Evolutionary conservation across 805 yeast genomes (phyloP).

Genomic region (Grigorovia humatica): DNA sequence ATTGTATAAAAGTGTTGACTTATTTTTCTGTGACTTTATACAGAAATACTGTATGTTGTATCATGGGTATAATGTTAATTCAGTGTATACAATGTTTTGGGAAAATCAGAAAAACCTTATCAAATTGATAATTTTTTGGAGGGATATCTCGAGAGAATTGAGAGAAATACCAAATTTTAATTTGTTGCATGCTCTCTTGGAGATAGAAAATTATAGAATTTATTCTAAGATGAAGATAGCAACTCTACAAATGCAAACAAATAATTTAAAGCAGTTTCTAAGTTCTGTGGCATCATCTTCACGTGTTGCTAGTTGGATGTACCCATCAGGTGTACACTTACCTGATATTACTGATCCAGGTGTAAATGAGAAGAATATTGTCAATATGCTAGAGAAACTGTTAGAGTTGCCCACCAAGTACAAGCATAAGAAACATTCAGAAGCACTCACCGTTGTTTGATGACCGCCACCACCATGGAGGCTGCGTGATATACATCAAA

Average conservation of each 20-base stretch:
- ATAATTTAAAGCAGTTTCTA: conserved; percentile 1
- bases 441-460: neutral
- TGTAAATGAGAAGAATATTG: conserved; percentile 14
- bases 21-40: conserved; percentile 22
- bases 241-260: conserved; percentile 16
- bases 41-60: conserved; percentile 21
- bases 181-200: conserved; percentile 23
- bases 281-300: conserved; percentile 1
- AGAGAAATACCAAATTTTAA: conserved; percentile 19
- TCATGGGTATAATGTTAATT: conserved; percentile 14
- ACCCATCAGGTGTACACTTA: conserved; percentile 11
- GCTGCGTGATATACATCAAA: too few relatives aligned
- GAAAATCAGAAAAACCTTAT: conserved; percentile 19
- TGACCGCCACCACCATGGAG: too few relatives aligned
- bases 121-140: conserved; percentile 22
- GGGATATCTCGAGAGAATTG: conserved; percentile 21
- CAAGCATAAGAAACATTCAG: neutral
- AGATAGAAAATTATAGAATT: conserved; percentile 23
- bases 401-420: conserved; percentile 1
- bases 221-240: conserved; percentile 19
- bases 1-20: conserved; percentile 20
- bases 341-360: conserved; percentile 15
- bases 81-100: conserved; percentile 11
- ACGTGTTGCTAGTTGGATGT: conserved; percentile 17
- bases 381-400: conserved; percentile 12